Conservation (phyloP, 805 yeast species). For the Yarrowia sp. region DNA sequence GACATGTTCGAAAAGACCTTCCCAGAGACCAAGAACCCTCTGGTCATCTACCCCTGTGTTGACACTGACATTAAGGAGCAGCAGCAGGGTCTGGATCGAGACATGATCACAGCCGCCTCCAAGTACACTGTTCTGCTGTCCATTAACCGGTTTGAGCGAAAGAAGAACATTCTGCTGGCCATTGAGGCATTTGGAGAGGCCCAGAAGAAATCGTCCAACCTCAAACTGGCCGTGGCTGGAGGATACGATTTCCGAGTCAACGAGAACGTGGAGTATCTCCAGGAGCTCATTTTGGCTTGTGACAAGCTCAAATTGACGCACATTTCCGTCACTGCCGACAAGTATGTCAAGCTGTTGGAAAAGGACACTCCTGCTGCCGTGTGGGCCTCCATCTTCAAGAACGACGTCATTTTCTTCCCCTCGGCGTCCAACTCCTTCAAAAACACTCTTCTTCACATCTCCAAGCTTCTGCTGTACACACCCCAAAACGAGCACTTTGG, state of each 20-base stretch:
- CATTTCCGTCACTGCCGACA: background rate
- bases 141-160: constrained; percentile 83
- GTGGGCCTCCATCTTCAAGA: constrained; percentile 20
- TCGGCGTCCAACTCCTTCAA: constrained; percentile 68
- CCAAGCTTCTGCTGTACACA: constrained; percentile 72
- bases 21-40: constrained; percentile 42
- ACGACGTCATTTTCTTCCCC: constrained; percentile 70
- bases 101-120: constrained; percentile 27
- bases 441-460: constrained; percentile 53
- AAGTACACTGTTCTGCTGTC: constrained; percentile 54
- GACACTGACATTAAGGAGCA: constrained; percentile 37
- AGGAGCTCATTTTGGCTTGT: constrained; percentile 47
- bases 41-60: constrained; percentile 78
- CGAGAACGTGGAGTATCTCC: constrained; percentile 72
- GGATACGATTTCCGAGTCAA: constrained; percentile 77
- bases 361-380: constrained; percentile 3
- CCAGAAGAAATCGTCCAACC: constrained; percentile 36
- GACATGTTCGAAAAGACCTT: constrained; percentile 66
- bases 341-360: background rate
- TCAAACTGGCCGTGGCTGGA: constrained; percentile 73
- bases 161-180: constrained; percentile 79
- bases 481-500: constrained; percentile 95
- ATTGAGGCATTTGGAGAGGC: constrained; percentile 57
- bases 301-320: constrained; percentile 17
- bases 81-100: constrained; percentile 17